A percentile compares a stretch with the other conserved stretches of the same genome.
Conservation (phyloP, 768 basidiomycete species). For the Trametes maxima region DNA sequence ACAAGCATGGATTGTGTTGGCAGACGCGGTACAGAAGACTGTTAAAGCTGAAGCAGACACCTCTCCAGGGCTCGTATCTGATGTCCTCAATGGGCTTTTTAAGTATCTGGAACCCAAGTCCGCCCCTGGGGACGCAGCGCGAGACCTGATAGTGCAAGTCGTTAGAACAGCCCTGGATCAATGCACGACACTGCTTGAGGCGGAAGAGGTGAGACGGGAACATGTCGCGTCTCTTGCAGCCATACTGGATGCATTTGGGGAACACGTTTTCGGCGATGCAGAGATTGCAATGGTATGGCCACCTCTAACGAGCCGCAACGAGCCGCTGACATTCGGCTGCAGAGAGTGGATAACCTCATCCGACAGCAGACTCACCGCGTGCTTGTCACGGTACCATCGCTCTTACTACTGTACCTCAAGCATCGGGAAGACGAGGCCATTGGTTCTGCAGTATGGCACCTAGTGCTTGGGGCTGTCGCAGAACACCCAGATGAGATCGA, state of each 20-base stretch:
- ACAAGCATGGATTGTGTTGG: slow-evolving; percentile 50
- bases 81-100: slow-evolving; percentile 48
- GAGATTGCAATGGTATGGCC: slow-evolving; percentile 46
- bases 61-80: slow-evolving; percentile 43
- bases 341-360: slow-evolving; percentile 53
- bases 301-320: not conserved
- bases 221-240: slow-evolving; percentile 38
- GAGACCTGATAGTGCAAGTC: slow-evolving; percentile 37
- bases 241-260: slow-evolving; percentile 55
- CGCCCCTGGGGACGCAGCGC: slow-evolving; percentile 30
- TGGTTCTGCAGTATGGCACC: slow-evolving; percentile 47
- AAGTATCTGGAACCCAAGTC: slow-evolving; percentile 41
- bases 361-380: slow-evolving; percentile 41
- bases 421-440: slow-evolving; percentile 39
- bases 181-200: slow-evolving; percentile 33
- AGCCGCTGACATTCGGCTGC: not conserved
- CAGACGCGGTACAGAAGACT: slow-evolving; percentile 31
- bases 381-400: slow-evolving; percentile 42
- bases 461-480: slow-evolving; percentile 48
- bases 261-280: slow-evolving; percentile 48
- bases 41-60: slow-evolving; percentile 7
- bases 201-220: slow-evolving; percentile 24
- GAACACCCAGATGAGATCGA: slow-evolving; percentile 35
- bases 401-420: slow-evolving; percentile 56
- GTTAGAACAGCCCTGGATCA: slow-evolving; percentile 38